Percentiles rank a stretch among this genome's conserved stretches.
phyloP scores from a whole-genome alignment of 2,329 filamentous ascomycete species.

The Aspergillus neotritici region DNA sequence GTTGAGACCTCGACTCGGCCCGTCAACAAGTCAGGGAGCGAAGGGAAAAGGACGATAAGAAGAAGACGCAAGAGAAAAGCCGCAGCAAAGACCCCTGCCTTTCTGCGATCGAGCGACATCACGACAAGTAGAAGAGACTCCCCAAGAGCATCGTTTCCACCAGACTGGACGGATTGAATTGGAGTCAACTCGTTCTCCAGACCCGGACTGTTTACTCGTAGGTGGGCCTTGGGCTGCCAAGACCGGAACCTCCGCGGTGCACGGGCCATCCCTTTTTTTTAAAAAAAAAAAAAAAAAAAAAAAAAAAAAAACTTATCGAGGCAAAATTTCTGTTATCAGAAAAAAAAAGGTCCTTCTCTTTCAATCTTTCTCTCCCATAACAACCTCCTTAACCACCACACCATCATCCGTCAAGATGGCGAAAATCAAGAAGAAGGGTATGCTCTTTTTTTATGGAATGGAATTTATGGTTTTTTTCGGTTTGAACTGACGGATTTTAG shows the following conservation, averaged over 20 bases:
- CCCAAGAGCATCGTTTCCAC: too few relatives aligned
- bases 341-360: constrained; percentile 7
- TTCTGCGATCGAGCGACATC: constrained; percentile 55
- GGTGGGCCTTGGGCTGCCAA: constrained; percentile 19
- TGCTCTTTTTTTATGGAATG: constrained; percentile 6
- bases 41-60: constrained; percentile 75
- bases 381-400: constrained; percentile 12
- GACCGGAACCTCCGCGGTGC: constrained; percentile 23
- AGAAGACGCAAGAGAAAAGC: constrained; percentile 74
- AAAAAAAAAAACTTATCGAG: constrained; percentile 35
- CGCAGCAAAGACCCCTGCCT: constrained; percentile 63
- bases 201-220: constrained; percentile 6
- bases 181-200: constrained; percentile 1
- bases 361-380: constrained; percentile 14
- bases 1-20: constrained; percentile 95
- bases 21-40: constrained; percentile 76
- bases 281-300: constrained; percentile 8
- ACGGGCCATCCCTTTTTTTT: constrained; percentile 24
- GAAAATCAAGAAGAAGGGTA: constrained; percentile 84
- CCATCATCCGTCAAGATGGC: constrained; percentile 51
- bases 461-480: not conserved
- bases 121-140: constrained; percentile 4
- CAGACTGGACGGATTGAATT: not conserved
- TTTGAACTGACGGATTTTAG: constrained; percentile 33
- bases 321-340: constrained; percentile 36